Base-by-base conservation (phyloP, 108 stramenopile species). In the Cyclotella sp. region DNA sequence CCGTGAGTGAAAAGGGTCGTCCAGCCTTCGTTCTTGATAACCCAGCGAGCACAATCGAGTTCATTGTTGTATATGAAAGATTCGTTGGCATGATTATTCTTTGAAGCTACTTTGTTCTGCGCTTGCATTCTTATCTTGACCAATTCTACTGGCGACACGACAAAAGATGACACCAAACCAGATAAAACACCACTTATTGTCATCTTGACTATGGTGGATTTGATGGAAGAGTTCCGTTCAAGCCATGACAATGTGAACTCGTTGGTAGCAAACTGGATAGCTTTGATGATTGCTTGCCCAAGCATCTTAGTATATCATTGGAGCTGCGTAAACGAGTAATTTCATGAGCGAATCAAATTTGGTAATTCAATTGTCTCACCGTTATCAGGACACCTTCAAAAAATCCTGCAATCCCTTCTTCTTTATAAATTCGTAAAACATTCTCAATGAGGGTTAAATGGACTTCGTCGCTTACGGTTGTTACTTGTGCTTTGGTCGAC, bases 221-320 rank as follows among this genome's bases (percentile, higher is more conserved):
- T 34, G 34, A 34, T 34, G 2, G 34, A 34, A 34, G 34, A 34
- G 34, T 34, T 34, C 19, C 42, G 70, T 44, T 60, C 76, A 6
- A 79, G 67, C 60, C 62, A 79, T 43, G 72, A 39, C 19, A 75
- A 75, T 34, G 72, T 67, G 15, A 83, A 63, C 52, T 84, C 85
- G 75, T 91, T 91, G 29, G 81, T 78, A 57, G 84, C 58, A 72
- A 91, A 91, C 28, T 85, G 86, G 28, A 85, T 76, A 16, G 86
- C 82, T 80, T 91, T 91, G 55, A 89, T 88, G 15, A 89, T 63
- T 15, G 88, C 90, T 75, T 88, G 86, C 43, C 90, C 90, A 47
- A 87, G 65, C 86, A 91, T 88, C 69, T 70, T 21, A n/a, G 40
- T 40, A 27, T 11, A 47, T 2, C 53, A 54, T 5, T 29, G 29